These are phyloP conservation scores for Lupinus albus DNA, from an alignment of 306 rosid genomes.

Conservation along the genomic window DNA sequence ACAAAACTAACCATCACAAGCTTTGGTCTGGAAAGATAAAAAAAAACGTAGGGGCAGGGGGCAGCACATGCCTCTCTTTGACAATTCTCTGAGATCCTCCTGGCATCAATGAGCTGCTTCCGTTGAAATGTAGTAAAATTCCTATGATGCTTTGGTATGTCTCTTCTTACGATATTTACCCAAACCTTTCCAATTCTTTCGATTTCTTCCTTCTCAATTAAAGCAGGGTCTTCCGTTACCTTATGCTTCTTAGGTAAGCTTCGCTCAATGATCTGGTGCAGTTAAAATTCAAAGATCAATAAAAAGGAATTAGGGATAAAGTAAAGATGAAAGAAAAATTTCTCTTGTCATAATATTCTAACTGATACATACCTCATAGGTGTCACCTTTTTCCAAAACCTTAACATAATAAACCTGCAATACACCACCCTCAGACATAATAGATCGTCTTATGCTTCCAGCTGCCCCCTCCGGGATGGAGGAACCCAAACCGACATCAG, in stretches of 20 bases:
- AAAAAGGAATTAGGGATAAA: slow-evolving; percentile 13
- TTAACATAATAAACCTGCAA: slow-evolving; percentile 91
- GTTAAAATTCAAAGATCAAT: slow-evolving; percentile 33
- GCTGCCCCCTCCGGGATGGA: slow-evolving; percentile 99
- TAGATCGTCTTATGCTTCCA: slow-evolving; percentile 84
- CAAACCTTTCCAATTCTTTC: slow-evolving; percentile 84
- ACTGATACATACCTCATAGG: slow-evolving; percentile 79
- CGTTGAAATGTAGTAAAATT: slow-evolving; percentile 71
- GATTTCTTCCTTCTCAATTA: slow-evolving; percentile 84
- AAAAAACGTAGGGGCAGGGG: slow-evolving; percentile 23
- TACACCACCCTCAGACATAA: slow-evolving; percentile 94
- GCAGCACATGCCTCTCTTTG: slow-evolving; percentile 86
- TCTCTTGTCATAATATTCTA: neutral
- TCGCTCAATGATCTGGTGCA: slow-evolving; percentile 87
- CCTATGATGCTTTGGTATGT: slow-evolving; percentile 85
- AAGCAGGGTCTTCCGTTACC: slow-evolving; percentile 73
- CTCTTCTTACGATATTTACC: slow-evolving; percentile 88
- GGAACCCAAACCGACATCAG: slow-evolving; percentile 71
- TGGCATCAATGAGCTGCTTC: slow-evolving; percentile 89
- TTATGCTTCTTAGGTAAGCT: slow-evolving; percentile 88
- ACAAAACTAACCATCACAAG: slow-evolving; percentile 25
- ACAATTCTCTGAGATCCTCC: slow-evolving; percentile 88
- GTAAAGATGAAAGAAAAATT: slow-evolving; percentile 3
- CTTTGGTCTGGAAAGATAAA: slow-evolving; percentile 18
- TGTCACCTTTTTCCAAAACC: slow-evolving; percentile 98